Conservation (phyloP, 2,329 filamentous ascomycete genomes). For the Chlorencoelia australis region DNA sequence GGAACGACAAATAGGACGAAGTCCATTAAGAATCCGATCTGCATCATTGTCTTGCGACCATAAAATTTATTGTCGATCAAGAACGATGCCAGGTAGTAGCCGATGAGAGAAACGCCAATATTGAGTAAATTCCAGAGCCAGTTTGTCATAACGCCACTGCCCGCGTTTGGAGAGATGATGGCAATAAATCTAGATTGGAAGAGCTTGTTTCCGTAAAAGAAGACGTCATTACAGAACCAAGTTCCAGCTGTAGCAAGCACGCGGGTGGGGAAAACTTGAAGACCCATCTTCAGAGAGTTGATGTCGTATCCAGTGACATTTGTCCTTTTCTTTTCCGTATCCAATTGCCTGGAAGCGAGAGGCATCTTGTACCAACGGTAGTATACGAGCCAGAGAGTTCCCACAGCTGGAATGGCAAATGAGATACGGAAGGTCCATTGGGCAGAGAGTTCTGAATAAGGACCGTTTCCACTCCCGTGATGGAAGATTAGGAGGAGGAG, state of each 20-base stretch:
- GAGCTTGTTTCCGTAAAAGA: slow-evolving; percentile 99
- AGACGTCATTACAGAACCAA: slow-evolving; percentile 96
- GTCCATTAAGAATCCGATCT: slow-evolving; percentile 82
- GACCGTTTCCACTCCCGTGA: slow-evolving; percentile 44
- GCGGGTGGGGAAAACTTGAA: slow-evolving; percentile 76
- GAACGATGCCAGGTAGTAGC: slow-evolving; percentile 69
- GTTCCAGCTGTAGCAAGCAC: slow-evolving; percentile 75
- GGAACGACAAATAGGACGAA: slow-evolving; percentile 92
- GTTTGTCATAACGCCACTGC: slow-evolving; percentile 56
- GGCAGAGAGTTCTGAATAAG: slow-evolving; percentile 66
- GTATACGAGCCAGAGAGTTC: slow-evolving; percentile 91
- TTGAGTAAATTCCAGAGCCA: slow-evolving; percentile 95
- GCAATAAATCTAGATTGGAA: slow-evolving; percentile 88
- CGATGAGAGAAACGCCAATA: slow-evolving; percentile 71
- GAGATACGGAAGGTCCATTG: slow-evolving; percentile 91
- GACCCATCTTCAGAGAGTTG: slow-evolving; percentile 68
- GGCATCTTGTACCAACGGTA: slow-evolving; percentile 95
- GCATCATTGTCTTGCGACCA: slow-evolving; percentile 93
- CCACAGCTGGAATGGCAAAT: slow-evolving; percentile 82
- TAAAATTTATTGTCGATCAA: slow-evolving; percentile 53
- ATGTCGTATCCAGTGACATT: slow-evolving; percentile 89
- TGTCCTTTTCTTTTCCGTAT: slow-evolving; percentile 72
- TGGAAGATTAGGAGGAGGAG: slow-evolving; percentile 82
- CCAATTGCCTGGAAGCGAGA: slow-evolving; percentile 72
- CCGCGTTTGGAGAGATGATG: slow-evolving; percentile 60